Base-by-base conservation (phyloP, 805 yeast species). In the Millerago galiae region DNA sequence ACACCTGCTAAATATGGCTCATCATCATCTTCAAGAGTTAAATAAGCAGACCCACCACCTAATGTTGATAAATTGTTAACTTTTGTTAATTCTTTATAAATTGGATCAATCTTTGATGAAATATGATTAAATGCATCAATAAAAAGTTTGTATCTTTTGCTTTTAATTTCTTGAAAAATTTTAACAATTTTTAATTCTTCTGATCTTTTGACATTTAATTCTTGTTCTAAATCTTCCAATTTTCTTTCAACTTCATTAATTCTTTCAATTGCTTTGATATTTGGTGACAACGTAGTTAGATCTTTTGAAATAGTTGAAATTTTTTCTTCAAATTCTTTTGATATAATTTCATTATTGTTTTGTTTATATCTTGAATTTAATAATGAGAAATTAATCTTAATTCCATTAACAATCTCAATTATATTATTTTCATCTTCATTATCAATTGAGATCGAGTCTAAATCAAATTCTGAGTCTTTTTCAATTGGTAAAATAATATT, bases 41-140 rank as follows among this genome's bases (percentile, higher is more conserved):
- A 68, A 48, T 86, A 83, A 0, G 98, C 98, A n/a, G 93, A 81
- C 1, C 98, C 98, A 34, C 97, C 97, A 25, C 83, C 69, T 2
- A 95, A 82, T 0, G 81, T 74, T 4, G 72, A 63, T 0, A 84
- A 75, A 13, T 61, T 61, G 35, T 62, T 63, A 38, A 63, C 57
- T 49, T 76, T 81, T 0, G 97, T 93, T 39, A 93, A 69, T 54
- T 90, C 97, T 56, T 89, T 83, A 62, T 91, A 93, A 9, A 88
- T 80, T 0, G 67, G 63, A 58, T 86, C 95, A 50, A 93, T 83
- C 43, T 75, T 72, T 2, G 68, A 70, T 4, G 91, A 76, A 27
- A 91, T 81, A 54, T 83, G 88, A n/a, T 75, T 72, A 54, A 83
- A 89, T 0, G 95, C 91, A 32, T 70, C 68, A 62, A 75, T 79